Conservation (phyloP, 2,329 filamentous ascomycete genomes). For the Westerdykella sp. region DNA sequence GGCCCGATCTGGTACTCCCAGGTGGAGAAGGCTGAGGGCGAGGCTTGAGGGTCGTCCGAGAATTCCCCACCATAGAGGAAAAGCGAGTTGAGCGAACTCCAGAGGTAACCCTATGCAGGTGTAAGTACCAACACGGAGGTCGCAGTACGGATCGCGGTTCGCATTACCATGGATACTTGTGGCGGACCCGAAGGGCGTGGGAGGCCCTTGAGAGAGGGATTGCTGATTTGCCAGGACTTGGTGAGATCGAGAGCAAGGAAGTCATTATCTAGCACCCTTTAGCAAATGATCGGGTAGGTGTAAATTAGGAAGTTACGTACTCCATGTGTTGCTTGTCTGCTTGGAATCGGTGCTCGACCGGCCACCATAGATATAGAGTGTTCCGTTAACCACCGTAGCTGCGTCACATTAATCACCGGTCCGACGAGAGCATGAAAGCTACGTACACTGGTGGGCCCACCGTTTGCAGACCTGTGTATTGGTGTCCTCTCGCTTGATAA, state of each 20-base stretch:
- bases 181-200: constrained; percentile 63
- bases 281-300: constrained; percentile 1
- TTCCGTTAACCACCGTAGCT: constrained; percentile 66
- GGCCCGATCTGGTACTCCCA: constrained; percentile 64
- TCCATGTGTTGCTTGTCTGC: constrained; percentile 63
- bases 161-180: constrained; percentile 48
- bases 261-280: constrained; percentile 46
- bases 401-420: constrained; percentile 3
- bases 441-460: constrained; percentile 31
- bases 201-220: constrained; percentile 57
- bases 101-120: constrained; percentile 57
- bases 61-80: constrained; percentile 72
- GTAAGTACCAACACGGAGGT: background rate
- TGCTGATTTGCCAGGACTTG: constrained; percentile 62
- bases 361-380: constrained; percentile 70
- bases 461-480: constrained; percentile 32
- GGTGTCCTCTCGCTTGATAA: constrained; percentile 27
- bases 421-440: background rate
- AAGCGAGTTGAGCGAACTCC: constrained; percentile 64
- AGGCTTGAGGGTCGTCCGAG: constrained; percentile 54
- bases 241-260: constrained; percentile 67
- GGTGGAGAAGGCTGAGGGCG: constrained; percentile 55
- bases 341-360: constrained; percentile 52
- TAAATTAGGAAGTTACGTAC: constrained; percentile 40
- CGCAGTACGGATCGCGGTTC: background rate